Conservation (phyloP, 495 filamentous ascomycete genomes). For the Aspergillus asperescens region DNA sequence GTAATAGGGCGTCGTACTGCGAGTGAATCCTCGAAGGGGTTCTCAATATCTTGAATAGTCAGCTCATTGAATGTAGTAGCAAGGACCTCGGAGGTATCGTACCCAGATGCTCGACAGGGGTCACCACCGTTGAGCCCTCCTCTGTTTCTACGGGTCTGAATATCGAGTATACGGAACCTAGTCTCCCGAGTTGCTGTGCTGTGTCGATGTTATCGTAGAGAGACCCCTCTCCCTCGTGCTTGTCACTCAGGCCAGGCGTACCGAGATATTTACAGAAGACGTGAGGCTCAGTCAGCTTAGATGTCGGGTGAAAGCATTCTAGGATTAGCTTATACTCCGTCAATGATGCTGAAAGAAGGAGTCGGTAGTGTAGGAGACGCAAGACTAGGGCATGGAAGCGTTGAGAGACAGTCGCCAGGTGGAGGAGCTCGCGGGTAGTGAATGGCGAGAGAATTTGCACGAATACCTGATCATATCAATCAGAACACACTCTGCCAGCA, state of each 20-base stretch:
- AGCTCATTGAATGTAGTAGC: background rate
- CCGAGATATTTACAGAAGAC: constrained; percentile 64
- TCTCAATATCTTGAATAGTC: constrained; percentile 29
- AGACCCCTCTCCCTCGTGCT: constrained; percentile 31
- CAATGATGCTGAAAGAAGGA: constrained; percentile 51
- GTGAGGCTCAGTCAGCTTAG: constrained; percentile 61
- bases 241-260: constrained; percentile 47
- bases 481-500: background rate
- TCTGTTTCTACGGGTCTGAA: constrained; percentile 56
- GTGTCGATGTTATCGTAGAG: constrained; percentile 36
- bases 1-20: constrained; percentile 49
- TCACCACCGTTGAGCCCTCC: constrained; percentile 26
- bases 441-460: constrained; percentile 58
- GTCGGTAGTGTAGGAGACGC: constrained; percentile 62
- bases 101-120: constrained; percentile 12
- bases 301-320: constrained; percentile 70
- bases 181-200: constrained; percentile 28
- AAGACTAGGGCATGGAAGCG: constrained; percentile 63
- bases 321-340: constrained; percentile 62
- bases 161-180: constrained; percentile 48
- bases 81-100: background rate
- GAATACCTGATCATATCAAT: constrained; percentile 51
- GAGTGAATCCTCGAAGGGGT: background rate
- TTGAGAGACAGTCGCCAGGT: constrained; percentile 54
- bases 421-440: constrained; percentile 55